Evolutionary conservation across 306 rosid genomes (phyloP), one percentile per base, ranked within the genome.

Genomic region (Pyrus pyrifolia): DNA sequence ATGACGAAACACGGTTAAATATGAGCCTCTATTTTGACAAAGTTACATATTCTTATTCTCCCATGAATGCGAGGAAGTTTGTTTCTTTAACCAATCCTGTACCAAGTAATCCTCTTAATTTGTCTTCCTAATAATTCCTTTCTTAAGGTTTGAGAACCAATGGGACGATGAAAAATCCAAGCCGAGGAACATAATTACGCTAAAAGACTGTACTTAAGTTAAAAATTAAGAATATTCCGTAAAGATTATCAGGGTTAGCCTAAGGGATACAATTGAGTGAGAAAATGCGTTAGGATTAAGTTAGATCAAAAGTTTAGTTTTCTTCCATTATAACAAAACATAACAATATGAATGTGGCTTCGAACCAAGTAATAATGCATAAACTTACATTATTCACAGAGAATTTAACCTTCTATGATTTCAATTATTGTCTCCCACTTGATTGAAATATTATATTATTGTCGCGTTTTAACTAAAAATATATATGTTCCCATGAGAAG

Each of bases 31-130:
- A 67, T 65, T 31, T 76, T 67, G 17, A 14, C 35, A 38, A 67
- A 68, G 73, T 67, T 10, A 51, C 69, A 70, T 69, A 4, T 46
- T 78, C 71, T n/a, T 60, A 60, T 70, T 61, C 76, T 31, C 70
- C 70, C 44, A 8, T 40, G 46, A 44, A 59, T 42, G 35, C 53
- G 53, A 46, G 53, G 53, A 46, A 46, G 19, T 46, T 46, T 46
- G 53, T 4, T 14, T 46, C 53, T 46, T 46, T 46, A 46, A 46
- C 53, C 5, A 30, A 25, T 11, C n/a, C 66, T 67, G 14, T 40
- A 23, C 65, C 52, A 75, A 8, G 10, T 19, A 73, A 11, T 31
- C 64, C 40, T 73, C 7, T 11, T 31, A 68, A 22, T 49, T 14
- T 15, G 53, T 49, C 19, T 49, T 49, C 53, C 53, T 14, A 49